phyloP scores from a whole-genome alignment of 2,329 filamentous ascomycete genomes.

The Talaromyces sp. region DNA sequence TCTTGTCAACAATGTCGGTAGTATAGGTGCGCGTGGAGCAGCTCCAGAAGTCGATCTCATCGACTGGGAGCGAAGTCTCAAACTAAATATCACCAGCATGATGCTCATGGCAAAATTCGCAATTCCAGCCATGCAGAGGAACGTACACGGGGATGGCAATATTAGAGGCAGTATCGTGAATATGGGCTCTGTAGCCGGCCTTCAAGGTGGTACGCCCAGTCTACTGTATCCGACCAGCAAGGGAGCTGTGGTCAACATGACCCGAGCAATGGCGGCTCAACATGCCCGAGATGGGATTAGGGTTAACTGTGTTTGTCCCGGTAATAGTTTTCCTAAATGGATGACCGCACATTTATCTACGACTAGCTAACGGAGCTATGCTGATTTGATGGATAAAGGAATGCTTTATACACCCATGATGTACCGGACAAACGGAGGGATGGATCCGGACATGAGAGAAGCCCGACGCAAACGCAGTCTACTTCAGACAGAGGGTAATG shows the following conservation, averaged over 20 bases:
- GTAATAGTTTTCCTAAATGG: neutral
- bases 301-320: neutral
- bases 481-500: neutral
- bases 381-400: neutral
- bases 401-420: neutral
- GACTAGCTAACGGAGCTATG: neutral
- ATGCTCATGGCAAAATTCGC: neutral
- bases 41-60: neutral
- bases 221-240: constrained; percentile 33
- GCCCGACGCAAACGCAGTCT: neutral
- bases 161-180: neutral
- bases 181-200: neutral
- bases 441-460: neutral
- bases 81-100: neutral
- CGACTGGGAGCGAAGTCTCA: neutral
- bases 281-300: constrained; percentile 41
- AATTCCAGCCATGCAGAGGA: neutral
- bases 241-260: constrained; percentile 49
- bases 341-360: neutral
- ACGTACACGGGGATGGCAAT: neutral
- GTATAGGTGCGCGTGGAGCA: neutral
- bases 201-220: neutral
- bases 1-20: neutral
- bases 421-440: neutral
- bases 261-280: constrained; percentile 51